Conservation (phyloP, 1,284 basidiomycete genomes). For the Erythrobasidium hasegawianum region DNA sequence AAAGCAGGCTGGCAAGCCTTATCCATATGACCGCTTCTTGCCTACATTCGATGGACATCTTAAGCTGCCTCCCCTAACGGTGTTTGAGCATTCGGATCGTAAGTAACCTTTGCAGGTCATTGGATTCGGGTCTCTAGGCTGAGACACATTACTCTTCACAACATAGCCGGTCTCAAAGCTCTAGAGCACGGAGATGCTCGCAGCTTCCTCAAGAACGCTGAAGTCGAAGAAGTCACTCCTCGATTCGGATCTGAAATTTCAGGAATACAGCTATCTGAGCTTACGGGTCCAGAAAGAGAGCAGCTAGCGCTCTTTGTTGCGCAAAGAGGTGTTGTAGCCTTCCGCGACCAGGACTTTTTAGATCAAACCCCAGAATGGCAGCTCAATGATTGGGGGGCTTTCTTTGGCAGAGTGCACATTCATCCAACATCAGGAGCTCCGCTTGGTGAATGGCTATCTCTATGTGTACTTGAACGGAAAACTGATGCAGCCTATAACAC, state of each 20-base stretch:
- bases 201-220: slow-evolving; percentile 33
- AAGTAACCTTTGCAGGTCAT: too few relatives aligned
- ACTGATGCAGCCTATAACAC: too few relatives aligned
- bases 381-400: slow-evolving; percentile 61
- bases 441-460: slow-evolving; percentile 37
- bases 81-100: slow-evolving; percentile 69
- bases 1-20: slow-evolving; percentile 43
- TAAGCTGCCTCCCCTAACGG: slow-evolving; percentile 63
- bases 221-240: slow-evolving; percentile 61
- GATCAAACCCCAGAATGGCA: slow-evolving; percentile 61
- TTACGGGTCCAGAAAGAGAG: slow-evolving; percentile 62
- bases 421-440: slow-evolving; percentile 76
- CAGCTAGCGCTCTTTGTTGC: slow-evolving; percentile 79
- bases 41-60: slow-evolving; percentile 60
- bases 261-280: slow-evolving; percentile 64
- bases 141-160: too few relatives aligned
- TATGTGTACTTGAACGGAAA: too few relatives aligned
- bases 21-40: slow-evolving; percentile 64
- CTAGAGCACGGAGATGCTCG: slow-evolving; percentile 48
- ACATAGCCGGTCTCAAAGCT: slow-evolving; percentile 58
- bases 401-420: slow-evolving; percentile 62
- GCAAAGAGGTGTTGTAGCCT: slow-evolving; percentile 62
- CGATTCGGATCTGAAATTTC: slow-evolving; percentile 67
- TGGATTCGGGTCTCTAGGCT: too few relatives aligned
- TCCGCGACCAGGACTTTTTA: slow-evolving; percentile 67